A percentile compares a stretch with the other conserved stretches of the same genome.
Evolutionary conservation across 441 rosid genomes (phyloP).

Genomic region (Jatropha multifida): DNA sequence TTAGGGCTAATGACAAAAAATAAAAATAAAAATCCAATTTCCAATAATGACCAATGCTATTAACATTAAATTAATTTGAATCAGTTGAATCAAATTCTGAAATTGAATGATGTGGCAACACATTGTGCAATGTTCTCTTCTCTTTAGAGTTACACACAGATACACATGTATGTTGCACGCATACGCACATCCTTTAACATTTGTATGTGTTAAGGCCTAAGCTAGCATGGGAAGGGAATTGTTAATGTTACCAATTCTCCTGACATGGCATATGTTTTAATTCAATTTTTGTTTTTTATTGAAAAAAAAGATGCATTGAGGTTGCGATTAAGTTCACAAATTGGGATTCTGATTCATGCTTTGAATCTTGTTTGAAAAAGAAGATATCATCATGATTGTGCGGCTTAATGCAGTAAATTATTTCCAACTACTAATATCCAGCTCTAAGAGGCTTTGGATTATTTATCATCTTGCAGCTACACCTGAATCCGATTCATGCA

Average conservation of each 20-base stretch:
- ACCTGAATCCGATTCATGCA: slow-evolving; percentile 82
- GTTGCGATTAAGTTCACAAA: not conserved
- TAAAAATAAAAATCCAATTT: not conserved
- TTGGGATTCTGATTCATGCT: not conserved
- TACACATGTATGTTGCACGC: not conserved
- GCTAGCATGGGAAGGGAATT: not conserved
- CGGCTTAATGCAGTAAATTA: not conserved
- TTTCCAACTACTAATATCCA: slow-evolving; percentile 13
- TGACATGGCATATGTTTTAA: not conserved
- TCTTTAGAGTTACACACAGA: too few species aligned
- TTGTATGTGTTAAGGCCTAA: not conserved
- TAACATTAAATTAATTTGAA: too few species aligned
- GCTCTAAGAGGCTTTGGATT: slow-evolving; percentile 14
- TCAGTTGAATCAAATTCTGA: too few species aligned
- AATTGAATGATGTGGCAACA: too few species aligned
- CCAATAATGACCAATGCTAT: too few species aligned
- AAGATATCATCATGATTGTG: not conserved
- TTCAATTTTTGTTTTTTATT: not conserved
- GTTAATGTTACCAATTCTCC: not conserved
- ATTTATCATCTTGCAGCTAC: slow-evolving; percentile 57
- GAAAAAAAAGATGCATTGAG: not conserved
- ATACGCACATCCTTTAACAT: not conserved
- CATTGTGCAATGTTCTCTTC: too few species aligned
- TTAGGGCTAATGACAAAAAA: not conserved
- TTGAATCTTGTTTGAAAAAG: not conserved